Base-by-base conservation (phyloP, 2,329 filamentous ascomycete genomes). In the Diplocarpon rosae region DNA sequence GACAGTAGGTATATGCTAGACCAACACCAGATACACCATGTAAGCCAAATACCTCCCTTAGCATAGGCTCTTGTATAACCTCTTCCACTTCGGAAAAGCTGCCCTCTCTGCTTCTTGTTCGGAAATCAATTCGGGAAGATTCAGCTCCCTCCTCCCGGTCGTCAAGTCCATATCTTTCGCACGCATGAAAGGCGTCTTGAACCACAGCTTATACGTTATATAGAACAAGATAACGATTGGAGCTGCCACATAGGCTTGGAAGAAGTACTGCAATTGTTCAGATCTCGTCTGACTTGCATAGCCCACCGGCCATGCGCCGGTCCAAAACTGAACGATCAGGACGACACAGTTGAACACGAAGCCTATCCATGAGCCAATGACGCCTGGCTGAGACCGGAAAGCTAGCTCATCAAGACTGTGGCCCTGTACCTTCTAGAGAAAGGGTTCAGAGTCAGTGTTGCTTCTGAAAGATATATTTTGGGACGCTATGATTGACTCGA, bases 301-400 rank as follows among this genome's bases (percentile, higher is more conserved):
- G 17, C 69, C 74, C 38, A 90, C 72, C 3, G 89, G 88, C 60
- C 80, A 88, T 3, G 85, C 79, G 24, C 84, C 86, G 39, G 84
- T 80, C 85, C 87, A 95, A 68, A 94, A 90, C 62, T 95, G 88
- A 1, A 85, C 85, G 37, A 83, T 61, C 24, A 95, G 72, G 27
- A 95, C 80, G 32, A 90, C 65, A 15, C 73, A 46, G 65, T 95
- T 94, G 62, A 94, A 76, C 28, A 69, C 52, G 45, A 95, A 72
- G 17, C 89, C 89, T 27, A 92, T 49, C 71, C 81, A 95, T 2
- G 86, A 93, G 9, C 89, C 90, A 9, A 74, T 54, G 8, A 92
- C 68, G 48, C 90, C 90, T 4, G 84, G 76, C 60, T 93, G 85
- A 0, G 85, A 85, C 30, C 67, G 70, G 69, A 92, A 95, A 6